Evolutionary conservation across 352 stramenopile species (phyloP).

Genomic region (Lagenidium giganteum): DNA sequence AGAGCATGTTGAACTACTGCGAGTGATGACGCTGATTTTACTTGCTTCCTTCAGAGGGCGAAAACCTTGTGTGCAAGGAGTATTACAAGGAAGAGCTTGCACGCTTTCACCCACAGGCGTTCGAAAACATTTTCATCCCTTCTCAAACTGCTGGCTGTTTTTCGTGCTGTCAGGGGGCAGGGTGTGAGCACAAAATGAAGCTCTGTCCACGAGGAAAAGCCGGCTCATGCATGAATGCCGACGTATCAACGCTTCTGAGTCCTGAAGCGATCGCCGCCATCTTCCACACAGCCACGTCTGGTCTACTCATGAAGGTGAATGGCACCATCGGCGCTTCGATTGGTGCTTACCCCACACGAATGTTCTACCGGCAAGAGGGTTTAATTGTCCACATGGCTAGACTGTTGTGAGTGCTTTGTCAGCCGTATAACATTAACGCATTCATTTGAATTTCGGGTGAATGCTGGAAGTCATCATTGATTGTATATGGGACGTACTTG

Average conservation of each 20-base stretch:
- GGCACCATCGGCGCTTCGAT: slow-evolving; percentile 70
- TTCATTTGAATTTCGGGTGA: too few relatives aligned
- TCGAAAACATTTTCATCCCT: slow-evolving; percentile 71
- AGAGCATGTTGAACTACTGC: too few relatives aligned
- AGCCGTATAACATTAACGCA: too few relatives aligned
- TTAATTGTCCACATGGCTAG: slow-evolving; percentile 69
- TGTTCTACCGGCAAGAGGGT: slow-evolving; percentile 72
- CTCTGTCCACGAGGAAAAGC: slow-evolving; percentile 51
- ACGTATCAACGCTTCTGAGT: slow-evolving; percentile 62
- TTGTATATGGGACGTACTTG: too few relatives aligned
- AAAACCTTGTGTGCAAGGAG: slow-evolving; percentile 50
- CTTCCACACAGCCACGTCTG: slow-evolving; percentile 63
- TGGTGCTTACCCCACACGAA: slow-evolving; percentile 47
- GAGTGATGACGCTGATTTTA: background rate
- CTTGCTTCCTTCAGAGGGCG: slow-evolving; percentile 21
- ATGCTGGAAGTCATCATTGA: too few relatives aligned
- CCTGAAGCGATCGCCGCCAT: slow-evolving; percentile 72
- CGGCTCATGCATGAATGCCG: slow-evolving; percentile 62
- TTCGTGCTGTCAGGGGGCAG: slow-evolving; percentile 65
- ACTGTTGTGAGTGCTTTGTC: too few relatives aligned
- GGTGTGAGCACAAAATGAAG: slow-evolving; percentile 43
- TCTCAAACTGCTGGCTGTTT: slow-evolving; percentile 60
- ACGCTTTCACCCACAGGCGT: slow-evolving; percentile 52
- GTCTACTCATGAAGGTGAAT: slow-evolving; percentile 77
- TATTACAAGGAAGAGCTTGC: slow-evolving; percentile 65